These are phyloP conservation scores for Tricholoma terreum DNA, from an alignment of 768 basidiomycete species.

Conservation along the genomic window DNA sequence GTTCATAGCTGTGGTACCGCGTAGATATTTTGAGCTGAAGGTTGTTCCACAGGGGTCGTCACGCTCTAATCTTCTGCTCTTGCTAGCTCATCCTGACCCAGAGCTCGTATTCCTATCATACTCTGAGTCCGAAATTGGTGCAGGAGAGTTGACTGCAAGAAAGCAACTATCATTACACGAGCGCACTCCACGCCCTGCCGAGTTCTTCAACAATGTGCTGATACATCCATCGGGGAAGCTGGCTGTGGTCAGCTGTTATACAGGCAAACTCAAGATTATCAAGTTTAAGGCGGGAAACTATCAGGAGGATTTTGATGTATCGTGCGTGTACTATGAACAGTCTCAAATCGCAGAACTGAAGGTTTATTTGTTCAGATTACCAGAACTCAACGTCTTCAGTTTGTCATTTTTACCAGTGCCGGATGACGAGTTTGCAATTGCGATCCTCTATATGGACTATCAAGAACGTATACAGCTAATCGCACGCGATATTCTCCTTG, in stretches of 20 bases:
- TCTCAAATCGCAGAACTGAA: background rate
- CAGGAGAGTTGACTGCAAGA: conserved; percentile 36
- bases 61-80: conserved; percentile 55
- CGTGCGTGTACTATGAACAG: conserved; percentile 40
- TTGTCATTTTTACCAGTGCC: conserved; percentile 56
- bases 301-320: conserved; percentile 56
- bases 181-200: conserved; percentile 54
- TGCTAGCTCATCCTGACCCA: conserved; percentile 77
- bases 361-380: conserved; percentile 38
- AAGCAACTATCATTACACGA: conserved; percentile 56
- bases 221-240: conserved; percentile 62
- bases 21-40: conserved; percentile 9
- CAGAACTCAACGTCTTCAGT: conserved; percentile 67
- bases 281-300: conserved; percentile 52
- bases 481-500: conserved; percentile 51
- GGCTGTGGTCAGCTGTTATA: conserved; percentile 64
- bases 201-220: conserved; percentile 68
- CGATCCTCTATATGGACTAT: conserved; percentile 67
- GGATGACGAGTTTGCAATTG: conserved; percentile 48
- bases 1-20: conserved; percentile 16
- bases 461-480: conserved; percentile 60
- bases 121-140: conserved; percentile 30
- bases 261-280: conserved; percentile 67
- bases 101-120: conserved; percentile 65
- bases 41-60: conserved; percentile 26